phyloP scores from a whole-genome alignment of 2,329 filamentous ascomycete species.

The Byssoonygena ceratinophila region DNA sequence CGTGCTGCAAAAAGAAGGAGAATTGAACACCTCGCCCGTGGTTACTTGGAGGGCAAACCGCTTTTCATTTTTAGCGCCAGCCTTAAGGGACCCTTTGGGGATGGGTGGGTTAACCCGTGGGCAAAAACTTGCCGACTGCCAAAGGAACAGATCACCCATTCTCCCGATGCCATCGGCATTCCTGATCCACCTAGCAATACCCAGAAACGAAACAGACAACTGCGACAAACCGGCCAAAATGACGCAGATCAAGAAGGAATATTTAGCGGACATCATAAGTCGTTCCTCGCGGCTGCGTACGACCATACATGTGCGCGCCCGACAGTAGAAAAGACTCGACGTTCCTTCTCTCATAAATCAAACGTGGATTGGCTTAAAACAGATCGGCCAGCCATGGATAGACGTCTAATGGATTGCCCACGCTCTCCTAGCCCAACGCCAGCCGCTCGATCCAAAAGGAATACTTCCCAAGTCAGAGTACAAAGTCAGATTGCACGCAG shows the following conservation, averaged over 20 bases:
- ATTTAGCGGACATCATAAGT: no score
- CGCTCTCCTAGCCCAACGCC: slow-evolving; percentile 15
- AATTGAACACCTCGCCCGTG: slow-evolving; percentile 33
- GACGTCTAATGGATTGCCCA: not conserved
- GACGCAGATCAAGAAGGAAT: not conserved
- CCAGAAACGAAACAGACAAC: not conserved
- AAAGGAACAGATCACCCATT: not conserved
- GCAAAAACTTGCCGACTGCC: slow-evolving; percentile 9
- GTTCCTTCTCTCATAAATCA: not conserved
- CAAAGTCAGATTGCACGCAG: not conserved
- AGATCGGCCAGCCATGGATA: not conserved
- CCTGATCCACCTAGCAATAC: not conserved
- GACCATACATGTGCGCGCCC: no score
- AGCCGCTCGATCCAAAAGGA: slow-evolving; percentile 1
- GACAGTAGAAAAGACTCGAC: not conserved
- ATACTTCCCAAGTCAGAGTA: slow-evolving; percentile 10
- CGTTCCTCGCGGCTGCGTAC: no score
- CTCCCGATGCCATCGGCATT: no score
- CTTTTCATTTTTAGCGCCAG: slow-evolving; percentile 39
- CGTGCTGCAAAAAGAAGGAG: slow-evolving; percentile 32
- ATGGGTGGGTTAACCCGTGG: slow-evolving; percentile 41
- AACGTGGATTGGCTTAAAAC: slow-evolving; percentile 13
- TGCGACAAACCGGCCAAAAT: not conserved
- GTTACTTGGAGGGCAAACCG: slow-evolving; percentile 35
- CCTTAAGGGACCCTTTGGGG: slow-evolving; percentile 37